Percentiles rank a stretch among this genome's conserved stretches.
Conservation (phyloP, 768 basidiomycete species). For the Lactarius hengduanensis region DNA sequence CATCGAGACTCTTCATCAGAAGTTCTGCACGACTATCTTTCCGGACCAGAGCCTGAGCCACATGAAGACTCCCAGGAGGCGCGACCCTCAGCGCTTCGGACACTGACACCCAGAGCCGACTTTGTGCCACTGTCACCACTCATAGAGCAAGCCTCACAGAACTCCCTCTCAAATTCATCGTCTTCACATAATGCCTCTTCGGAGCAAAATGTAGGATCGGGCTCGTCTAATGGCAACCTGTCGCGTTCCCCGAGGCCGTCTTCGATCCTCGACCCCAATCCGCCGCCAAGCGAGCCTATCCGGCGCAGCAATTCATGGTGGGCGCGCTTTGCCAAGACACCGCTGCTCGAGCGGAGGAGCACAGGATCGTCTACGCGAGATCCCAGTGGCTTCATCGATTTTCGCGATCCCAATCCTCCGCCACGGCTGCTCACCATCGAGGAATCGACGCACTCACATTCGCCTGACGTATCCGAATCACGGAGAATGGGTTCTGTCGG, state of each 20-base stretch:
- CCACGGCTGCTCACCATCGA: constrained; percentile 56
- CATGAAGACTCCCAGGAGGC: constrained; percentile 13
- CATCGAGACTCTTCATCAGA: constrained; percentile 28
- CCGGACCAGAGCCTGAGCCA: constrained; percentile 26
- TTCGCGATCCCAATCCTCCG: constrained; percentile 85
- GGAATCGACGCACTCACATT: constrained; percentile 44
- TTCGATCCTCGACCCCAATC: constrained; percentile 44
- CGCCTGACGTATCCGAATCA: constrained; percentile 24
- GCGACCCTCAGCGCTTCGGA: constrained; percentile 13
- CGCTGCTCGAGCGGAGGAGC: constrained; percentile 57
- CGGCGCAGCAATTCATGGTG: constrained; percentile 77
- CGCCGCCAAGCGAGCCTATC: constrained; percentile 47
- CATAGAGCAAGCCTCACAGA: constrained; percentile 37
- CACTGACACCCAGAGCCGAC: constrained; percentile 32
- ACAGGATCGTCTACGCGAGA: constrained; percentile 38
- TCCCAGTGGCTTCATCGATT: constrained; percentile 42
- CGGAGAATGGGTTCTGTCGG: constrained; percentile 17
- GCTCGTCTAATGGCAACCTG: constrained; percentile 13
- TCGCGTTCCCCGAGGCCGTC: constrained; percentile 37
- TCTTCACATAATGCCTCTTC: constrained; percentile 20
- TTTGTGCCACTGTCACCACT: constrained; percentile 39
- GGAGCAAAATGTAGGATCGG: constrained; percentile 26
- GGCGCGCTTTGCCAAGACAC: constrained; percentile 65
- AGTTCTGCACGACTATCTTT: constrained; percentile 15
- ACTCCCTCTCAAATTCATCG: constrained; percentile 27